phyloP scores from a whole-genome alignment of 805 yeast genomes.

The Kuraishia borneana region DNA sequence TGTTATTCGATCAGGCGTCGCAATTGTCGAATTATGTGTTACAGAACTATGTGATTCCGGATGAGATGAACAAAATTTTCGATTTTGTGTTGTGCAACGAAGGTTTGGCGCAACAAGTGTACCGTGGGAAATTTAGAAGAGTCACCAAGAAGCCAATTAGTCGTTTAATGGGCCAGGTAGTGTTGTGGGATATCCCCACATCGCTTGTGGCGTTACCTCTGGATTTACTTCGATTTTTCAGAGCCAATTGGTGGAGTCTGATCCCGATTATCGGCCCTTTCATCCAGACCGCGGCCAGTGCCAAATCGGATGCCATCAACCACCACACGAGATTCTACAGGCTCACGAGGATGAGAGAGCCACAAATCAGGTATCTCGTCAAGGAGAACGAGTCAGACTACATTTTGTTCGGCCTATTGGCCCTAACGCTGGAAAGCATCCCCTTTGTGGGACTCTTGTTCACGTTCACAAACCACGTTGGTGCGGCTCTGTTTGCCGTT shows the following conservation, averaged over 20 bases:
- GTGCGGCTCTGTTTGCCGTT: constrained; percentile 60
- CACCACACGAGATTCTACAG: constrained; percentile 49
- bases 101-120: constrained; percentile 16
- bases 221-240: background rate
- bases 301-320: constrained; percentile 40
- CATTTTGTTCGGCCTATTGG: constrained; percentile 39
- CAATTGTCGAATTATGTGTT: constrained; percentile 12
- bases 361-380: constrained; percentile 28
- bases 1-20: background rate
- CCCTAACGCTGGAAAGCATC: constrained; percentile 38
- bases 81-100: constrained; percentile 15
- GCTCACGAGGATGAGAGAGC: constrained; percentile 35
- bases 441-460: constrained; percentile 46
- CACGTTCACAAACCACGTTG: constrained; percentile 45
- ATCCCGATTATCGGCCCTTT: constrained; percentile 53
- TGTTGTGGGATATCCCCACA: background rate
- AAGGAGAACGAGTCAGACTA: constrained; percentile 26
- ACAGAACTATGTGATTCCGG: constrained; percentile 12
- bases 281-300: constrained; percentile 33
- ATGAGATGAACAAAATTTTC: constrained; percentile 14
- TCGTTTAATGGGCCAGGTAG: background rate
- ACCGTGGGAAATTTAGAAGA: constrained; percentile 21
- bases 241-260: constrained; percentile 14
- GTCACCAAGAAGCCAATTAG: constrained; percentile 4
- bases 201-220: background rate